phyloP scores from a whole-genome alignment of 371 early-diverging fungal genomes.

The Mucor saturninus region DNA sequence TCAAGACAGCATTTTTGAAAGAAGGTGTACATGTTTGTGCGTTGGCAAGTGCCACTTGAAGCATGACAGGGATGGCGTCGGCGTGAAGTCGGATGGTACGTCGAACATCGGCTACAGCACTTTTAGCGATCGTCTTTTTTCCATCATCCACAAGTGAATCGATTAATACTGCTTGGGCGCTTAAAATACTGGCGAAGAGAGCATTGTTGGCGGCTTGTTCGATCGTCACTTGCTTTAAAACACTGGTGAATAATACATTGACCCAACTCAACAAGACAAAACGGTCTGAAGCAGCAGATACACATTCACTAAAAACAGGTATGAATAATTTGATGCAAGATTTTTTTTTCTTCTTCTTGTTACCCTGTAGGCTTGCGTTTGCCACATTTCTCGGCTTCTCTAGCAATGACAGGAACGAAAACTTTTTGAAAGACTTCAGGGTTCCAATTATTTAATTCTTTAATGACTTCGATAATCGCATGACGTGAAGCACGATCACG shows the following conservation, averaged over 20 bases:
- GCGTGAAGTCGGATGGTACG: constrained; percentile 63
- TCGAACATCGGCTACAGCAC: constrained; percentile 62
- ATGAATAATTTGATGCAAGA: background rate
- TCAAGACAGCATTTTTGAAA: constrained; percentile 60
- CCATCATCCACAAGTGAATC: constrained; percentile 53
- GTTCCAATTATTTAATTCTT: constrained; percentile 66
- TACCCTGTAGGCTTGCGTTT: constrained; percentile 62
- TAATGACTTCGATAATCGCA: constrained; percentile 62
- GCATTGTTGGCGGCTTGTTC: constrained; percentile 31
- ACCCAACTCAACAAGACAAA: constrained; percentile 68
- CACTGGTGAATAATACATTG: constrained; percentile 49
- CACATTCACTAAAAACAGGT: constrained; percentile 39
- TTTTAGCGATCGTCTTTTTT: constrained; percentile 52
- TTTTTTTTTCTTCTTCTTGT: background rate
- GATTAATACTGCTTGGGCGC: constrained; percentile 60
- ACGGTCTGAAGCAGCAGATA: constrained; percentile 60
- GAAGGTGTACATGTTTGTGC: constrained; percentile 51
- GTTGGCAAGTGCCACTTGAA: constrained; percentile 50
- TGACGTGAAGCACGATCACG: constrained; percentile 65
- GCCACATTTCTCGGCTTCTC: constrained; percentile 58
- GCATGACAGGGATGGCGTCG: constrained; percentile 48
- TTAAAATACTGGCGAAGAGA: constrained; percentile 41
- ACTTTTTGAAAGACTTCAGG: constrained; percentile 58
- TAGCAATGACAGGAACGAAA: constrained; percentile 55
- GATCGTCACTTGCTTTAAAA: constrained; percentile 28